phyloP scores from a whole-genome alignment of 1,284 basidiomycete species.

The Trichosporon sp. region DNA sequence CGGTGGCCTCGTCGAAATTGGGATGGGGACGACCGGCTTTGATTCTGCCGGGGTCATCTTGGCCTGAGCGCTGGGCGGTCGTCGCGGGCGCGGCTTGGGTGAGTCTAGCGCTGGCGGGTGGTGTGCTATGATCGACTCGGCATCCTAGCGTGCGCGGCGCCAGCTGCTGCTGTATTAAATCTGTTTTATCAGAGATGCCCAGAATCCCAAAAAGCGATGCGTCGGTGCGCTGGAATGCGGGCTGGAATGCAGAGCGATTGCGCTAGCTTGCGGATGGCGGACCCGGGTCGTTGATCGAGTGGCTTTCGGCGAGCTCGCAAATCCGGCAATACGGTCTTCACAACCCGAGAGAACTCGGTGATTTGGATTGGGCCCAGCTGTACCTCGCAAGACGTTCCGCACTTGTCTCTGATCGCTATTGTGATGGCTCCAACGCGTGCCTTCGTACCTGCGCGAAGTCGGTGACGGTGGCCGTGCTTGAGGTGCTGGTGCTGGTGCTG shows the following conservation, averaged over 20 bases:
- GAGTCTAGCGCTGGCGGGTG: background rate
- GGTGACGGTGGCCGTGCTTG: background rate
- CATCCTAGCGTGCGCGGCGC: background rate
- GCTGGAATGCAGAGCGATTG: background rate
- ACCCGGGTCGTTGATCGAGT: background rate
- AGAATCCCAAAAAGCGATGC: background rate
- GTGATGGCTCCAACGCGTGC: background rate
- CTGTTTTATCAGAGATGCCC: no score
- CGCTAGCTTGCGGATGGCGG: no score
- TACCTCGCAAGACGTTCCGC: background rate
- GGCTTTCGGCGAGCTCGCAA: background rate
- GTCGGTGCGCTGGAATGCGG: background rate
- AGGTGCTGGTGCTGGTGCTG: background rate
- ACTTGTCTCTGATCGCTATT: no score
- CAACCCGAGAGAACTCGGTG: background rate
- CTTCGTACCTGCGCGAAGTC: no score
- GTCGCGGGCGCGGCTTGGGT: no score
- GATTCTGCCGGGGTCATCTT: background rate
- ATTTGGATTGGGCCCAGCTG: background rate
- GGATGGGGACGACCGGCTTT: slow-evolving; percentile 1
- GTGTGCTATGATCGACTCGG: background rate
- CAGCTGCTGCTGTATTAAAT: background rate
- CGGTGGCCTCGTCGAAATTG: background rate
- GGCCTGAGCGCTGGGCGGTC: no score
- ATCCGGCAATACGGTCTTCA: background rate